A percentile compares a stretch with the other conserved stretches of the same genome.
Conservation (phyloP, 164 flowering plant genomes). For the Buxus sempervirens region DNA sequence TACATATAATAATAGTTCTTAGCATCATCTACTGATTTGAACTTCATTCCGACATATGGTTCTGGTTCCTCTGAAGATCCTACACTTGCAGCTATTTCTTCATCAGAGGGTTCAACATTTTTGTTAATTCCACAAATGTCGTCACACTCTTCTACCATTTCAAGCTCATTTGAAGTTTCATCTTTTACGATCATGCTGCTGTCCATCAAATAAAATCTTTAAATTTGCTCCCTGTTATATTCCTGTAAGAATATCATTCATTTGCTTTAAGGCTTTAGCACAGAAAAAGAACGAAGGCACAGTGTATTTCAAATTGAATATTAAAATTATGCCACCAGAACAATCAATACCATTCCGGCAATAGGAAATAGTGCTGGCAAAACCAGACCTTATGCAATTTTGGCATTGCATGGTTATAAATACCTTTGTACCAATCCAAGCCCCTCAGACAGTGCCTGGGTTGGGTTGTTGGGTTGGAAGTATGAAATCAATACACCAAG, state of each 20-base stretch:
- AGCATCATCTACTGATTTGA: slow-evolving; percentile 34
- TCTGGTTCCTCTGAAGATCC: slow-evolving; percentile 24
- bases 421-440: no score
- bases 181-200: slow-evolving; percentile 18
- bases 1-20: slow-evolving; percentile 29
- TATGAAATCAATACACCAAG: no score
- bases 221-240: slow-evolving; percentile 19
- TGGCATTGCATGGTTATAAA: no score
- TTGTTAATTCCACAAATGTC: slow-evolving; percentile 19
- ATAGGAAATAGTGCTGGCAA: no score
- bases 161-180: slow-evolving; percentile 25
- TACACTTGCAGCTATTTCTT: slow-evolving; percentile 7
- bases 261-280: background rate
- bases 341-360: no score
- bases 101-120: slow-evolving; percentile 11
- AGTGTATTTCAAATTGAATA: no score
- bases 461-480: no score
- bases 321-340: no score
- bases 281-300: background rate
- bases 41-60: slow-evolving; percentile 35
- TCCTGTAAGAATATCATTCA: slow-evolving; percentile 10
- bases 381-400: no score
- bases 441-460: no score
- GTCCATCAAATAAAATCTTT: slow-evolving; percentile 26
- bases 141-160: slow-evolving; percentile 23